Evolutionary conservation across 306 rosid species (phyloP).

Genomic region (Vigna trinervia): DNA sequence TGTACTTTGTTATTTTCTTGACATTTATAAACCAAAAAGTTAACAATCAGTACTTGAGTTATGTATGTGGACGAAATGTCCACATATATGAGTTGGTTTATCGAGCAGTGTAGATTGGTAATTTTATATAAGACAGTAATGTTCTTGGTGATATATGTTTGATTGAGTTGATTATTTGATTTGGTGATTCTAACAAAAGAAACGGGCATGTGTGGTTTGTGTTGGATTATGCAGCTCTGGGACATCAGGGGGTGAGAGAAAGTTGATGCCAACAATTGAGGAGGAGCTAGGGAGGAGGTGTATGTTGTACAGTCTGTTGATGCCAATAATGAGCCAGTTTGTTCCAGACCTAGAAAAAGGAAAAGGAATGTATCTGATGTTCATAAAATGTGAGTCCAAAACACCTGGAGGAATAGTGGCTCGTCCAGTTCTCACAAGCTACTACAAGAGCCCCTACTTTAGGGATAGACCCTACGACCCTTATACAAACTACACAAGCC

Average conservation of each 20-base stretch:
- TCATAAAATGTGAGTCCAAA: conserved; percentile 78
- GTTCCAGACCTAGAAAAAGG: conserved; percentile 72
- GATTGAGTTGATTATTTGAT: too few species aligned
- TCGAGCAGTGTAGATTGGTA: too few species aligned
- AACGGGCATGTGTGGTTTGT: conserved; percentile 24
- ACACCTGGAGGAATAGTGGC: conserved; percentile 81
- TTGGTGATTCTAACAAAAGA: not conserved
- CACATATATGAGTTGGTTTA: too few species aligned
- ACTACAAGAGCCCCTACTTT: conserved; percentile 81
- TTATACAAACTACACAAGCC: conserved; percentile 86
- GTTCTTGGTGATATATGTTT: too few species aligned
- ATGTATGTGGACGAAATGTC: too few species aligned
- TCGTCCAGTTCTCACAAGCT: conserved; percentile 82
- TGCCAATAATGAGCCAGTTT: conserved; percentile 86
- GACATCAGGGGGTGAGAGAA: conserved; percentile 94
- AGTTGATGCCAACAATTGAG: conserved; percentile 85
- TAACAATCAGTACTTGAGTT: too few species aligned
- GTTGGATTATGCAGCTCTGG: conserved; percentile 68
- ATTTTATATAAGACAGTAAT: too few species aligned
- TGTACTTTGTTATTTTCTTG: too few species aligned
- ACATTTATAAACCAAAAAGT: too few species aligned
- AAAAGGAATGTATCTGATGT: conserved; percentile 93
- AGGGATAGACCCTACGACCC: conserved; percentile 72
- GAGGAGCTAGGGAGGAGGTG: conserved; percentile 73
- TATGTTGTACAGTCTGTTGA: conserved; percentile 63